These are phyloP conservation scores for Chrysanthemum seticuspe DNA, from an alignment of 129 eudicot species.

Conservation along the genomic window DNA sequence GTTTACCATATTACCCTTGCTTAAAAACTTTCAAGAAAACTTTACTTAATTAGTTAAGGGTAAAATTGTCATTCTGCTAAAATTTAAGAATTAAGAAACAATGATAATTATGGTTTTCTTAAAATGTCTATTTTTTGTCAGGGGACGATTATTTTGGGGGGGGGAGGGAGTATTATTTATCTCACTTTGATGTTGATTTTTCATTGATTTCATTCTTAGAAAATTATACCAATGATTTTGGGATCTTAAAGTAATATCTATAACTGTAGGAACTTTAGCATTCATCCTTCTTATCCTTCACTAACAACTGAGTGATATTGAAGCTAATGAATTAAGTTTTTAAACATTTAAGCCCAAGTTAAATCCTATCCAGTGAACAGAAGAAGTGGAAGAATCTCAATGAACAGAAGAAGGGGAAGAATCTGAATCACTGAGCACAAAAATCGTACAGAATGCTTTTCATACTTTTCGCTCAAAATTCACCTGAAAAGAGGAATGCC, in stretches of 20 bases:
- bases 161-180: neutral
- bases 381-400: too few relatives aligned
- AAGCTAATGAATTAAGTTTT: too few relatives aligned
- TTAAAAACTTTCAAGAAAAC: too few relatives aligned
- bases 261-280: conserved; percentile 9
- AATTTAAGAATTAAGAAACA: too few relatives aligned
- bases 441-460: conserved; percentile 15
- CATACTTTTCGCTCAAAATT: conserved; percentile 14
- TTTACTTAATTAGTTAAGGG: too few relatives aligned
- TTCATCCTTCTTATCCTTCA: conserved; percentile 4
- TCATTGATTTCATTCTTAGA: neutral
- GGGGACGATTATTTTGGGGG: too few relatives aligned
- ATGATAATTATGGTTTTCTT: too few relatives aligned
- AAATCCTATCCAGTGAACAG: too few relatives aligned
- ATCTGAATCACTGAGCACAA: conserved; percentile 32
- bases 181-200: neutral
- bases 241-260: conserved; percentile 12
- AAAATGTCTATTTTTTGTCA: too few relatives aligned
- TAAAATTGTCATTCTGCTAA: too few relatives aligned
- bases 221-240: conserved; percentile 10
- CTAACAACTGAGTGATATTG: conserved; percentile 27
- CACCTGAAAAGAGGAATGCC: conserved; percentile 31
- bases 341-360: too few relatives aligned
- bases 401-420: conserved; percentile 29
- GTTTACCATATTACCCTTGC: too few relatives aligned